Evolutionary conservation across 805 yeast genomes (phyloP).

Genomic region (Nakazawaea holstii): DNA sequence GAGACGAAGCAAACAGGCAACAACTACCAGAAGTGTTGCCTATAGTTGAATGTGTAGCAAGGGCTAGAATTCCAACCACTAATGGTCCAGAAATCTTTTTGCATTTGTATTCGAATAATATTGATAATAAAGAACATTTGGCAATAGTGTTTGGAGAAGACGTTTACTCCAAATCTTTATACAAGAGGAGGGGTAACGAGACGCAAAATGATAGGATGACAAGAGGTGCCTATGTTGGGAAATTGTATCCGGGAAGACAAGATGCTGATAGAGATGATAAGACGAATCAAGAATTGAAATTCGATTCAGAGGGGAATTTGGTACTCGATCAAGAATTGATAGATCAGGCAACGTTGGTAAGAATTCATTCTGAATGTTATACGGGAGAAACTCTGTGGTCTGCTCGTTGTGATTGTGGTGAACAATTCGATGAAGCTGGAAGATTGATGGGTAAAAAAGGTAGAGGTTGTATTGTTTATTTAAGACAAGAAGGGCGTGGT

Average conservation of each 20-base stretch:
- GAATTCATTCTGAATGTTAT: conserved; percentile 96
- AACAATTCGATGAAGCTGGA: conserved; percentile 98
- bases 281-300: conserved; percentile 30
- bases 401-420: conserved; percentile 99
- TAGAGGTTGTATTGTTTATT: conserved; percentile 89
- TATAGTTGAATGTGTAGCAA: conserved; percentile 75
- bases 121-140: conserved; percentile 89
- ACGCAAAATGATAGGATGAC: conserved; percentile 93
- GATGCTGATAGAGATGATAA: conserved; percentile 58
- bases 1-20: conserved; percentile 24
- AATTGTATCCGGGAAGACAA: conserved; percentile 78
- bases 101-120: conserved; percentile 80
- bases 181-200: conserved; percentile 56
- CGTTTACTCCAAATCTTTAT: conserved; percentile 73
- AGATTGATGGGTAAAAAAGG: conserved; percentile 83
- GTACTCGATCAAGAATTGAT: conserved; percentile 25
- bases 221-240: conserved; percentile 96
- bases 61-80: conserved; percentile 96
- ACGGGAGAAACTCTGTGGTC: conserved; percentile 99
- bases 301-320: conserved; percentile 35
- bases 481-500: conserved; percentile 98
- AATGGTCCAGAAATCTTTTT: conserved; percentile 91
- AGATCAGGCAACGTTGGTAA: conserved; percentile 55
- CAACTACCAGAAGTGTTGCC: conserved; percentile 59
- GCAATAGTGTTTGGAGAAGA: conserved; percentile 97